Conservation (phyloP, 108 stramenopile genomes). For the Fistulifera solaris region DNA sequence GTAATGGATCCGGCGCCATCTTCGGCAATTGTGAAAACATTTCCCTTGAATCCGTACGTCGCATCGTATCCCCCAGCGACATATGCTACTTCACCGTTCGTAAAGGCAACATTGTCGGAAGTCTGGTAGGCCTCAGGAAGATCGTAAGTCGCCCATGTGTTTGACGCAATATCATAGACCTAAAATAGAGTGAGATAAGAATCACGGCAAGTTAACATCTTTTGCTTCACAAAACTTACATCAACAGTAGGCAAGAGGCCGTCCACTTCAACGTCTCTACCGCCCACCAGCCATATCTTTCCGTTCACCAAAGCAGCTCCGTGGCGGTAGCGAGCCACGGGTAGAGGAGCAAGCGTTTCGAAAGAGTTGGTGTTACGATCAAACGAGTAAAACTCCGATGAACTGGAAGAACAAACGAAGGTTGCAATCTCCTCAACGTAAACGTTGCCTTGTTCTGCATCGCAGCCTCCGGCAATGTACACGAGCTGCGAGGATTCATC, state of each 20-base stretch:
- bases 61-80: conserved; percentile 54
- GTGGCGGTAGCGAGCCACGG: conserved; percentile 41
- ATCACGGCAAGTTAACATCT: too few relatives aligned
- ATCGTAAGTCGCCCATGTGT: conserved; percentile 38
- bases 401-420: conserved; percentile 21
- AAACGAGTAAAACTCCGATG: conserved; percentile 18
- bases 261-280: conserved; percentile 27
- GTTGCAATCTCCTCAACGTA: conserved; percentile 6
- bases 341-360: conserved; percentile 25
- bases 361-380: conserved; percentile 17
- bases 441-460: conserved; percentile 26
- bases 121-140: conserved; percentile 25
- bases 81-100: conserved; percentile 21
- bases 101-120: conserved; percentile 39
- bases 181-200: not conserved
- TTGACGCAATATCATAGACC: conserved; percentile 40
- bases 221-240: conserved; percentile 19
- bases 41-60: conserved; percentile 25
- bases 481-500: conserved; percentile 1
- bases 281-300: conserved; percentile 39
- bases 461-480: conserved; percentile 56
- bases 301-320: conserved; percentile 22
- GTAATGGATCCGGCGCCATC: conserved; percentile 5
- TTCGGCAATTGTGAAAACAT: conserved; percentile 13
- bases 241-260: conserved; percentile 40